Evolutionary conservation across 768 basidiomycete species (phyloP).

Genomic region (Infundibulicybe gibba): DNA sequence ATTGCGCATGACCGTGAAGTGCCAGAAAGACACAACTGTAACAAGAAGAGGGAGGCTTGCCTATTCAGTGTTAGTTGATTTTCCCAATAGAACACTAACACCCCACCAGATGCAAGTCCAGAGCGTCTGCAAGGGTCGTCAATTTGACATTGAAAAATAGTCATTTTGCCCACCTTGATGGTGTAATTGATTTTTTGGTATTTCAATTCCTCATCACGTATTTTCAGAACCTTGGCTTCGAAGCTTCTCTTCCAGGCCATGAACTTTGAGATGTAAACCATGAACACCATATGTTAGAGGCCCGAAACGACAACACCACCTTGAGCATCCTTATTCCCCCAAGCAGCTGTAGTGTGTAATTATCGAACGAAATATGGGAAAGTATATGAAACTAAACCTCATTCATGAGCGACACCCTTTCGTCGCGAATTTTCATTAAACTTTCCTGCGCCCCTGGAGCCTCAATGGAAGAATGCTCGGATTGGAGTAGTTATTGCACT

Average conservation of each 20-base stretch:
- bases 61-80: conserved; percentile 14
- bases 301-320: conserved; percentile 17
- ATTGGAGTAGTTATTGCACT: not conserved
- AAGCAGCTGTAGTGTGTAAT: conserved; percentile 50
- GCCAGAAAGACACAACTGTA: conserved; percentile 62
- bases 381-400: conserved; percentile 33
- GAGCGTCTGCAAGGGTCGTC: conserved; percentile 26
- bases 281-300: not conserved
- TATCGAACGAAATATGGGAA: not conserved
- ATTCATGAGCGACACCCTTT: conserved; percentile 90
- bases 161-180: conserved; percentile 54
- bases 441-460: conserved; percentile 64
- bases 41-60: conserved; percentile 68
- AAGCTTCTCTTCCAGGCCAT: conserved; percentile 95
- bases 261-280: conserved; percentile 47
- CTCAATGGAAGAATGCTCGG: not conserved
- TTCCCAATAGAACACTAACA: not conserved
- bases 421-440: conserved; percentile 89
- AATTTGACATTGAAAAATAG: not conserved
- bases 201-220: conserved; percentile 78
- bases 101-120: conserved; percentile 46
- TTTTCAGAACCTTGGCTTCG: conserved; percentile 65
- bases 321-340: conserved; percentile 93
- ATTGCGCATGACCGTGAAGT: conserved; percentile 68
- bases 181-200: conserved; percentile 85